Evolutionary conservation across 306 rosid species (phyloP).

Genomic region (Vachellia pachyceras): DNA sequence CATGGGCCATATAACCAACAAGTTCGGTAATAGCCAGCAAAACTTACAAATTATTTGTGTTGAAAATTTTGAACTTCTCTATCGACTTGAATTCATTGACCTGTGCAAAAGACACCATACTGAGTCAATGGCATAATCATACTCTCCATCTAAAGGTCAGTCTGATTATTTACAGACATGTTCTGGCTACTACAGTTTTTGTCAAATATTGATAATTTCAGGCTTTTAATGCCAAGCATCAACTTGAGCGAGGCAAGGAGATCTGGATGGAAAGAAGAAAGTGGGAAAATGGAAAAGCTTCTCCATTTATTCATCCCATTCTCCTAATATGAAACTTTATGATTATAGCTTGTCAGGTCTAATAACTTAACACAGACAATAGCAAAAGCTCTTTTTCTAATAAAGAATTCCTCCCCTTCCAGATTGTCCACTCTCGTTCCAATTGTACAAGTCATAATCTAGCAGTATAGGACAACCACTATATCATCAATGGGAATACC

Average conservation of each 20-base stretch:
- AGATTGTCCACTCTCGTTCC: too few species aligned
- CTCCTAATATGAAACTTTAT: background rate
- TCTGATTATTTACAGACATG: slow-evolving; percentile 20
- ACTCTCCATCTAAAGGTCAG: slow-evolving; percentile 31
- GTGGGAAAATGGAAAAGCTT: background rate
- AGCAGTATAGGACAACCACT: background rate
- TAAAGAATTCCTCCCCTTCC: too few species aligned
- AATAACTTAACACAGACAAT: background rate
- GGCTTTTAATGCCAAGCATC: background rate
- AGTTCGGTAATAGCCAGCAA: slow-evolving; percentile 15
- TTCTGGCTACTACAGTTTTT: slow-evolving; percentile 1
- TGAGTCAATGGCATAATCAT: slow-evolving; percentile 38
- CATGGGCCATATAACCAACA: slow-evolving; percentile 30
- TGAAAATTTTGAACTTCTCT: slow-evolving; percentile 97
- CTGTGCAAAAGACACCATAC: slow-evolving; percentile 56
- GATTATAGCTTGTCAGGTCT: background rate
- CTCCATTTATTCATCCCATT: background rate
- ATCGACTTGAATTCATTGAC: slow-evolving; percentile 95
- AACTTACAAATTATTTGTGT: slow-evolving; percentile 95
- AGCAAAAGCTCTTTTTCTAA: background rate
- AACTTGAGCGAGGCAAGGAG: background rate
- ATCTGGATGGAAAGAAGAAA: background rate
- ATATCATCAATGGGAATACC: slow-evolving; percentile 23
- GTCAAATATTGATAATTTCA: background rate
- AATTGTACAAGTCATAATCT: background rate